A percentile compares a stretch with the other conserved stretches of the same genome.
Evolutionary conservation across 225 moss, liverwort and hornwort species (phyloP).

Genomic region (Thuidium tamariscinum): DNA sequence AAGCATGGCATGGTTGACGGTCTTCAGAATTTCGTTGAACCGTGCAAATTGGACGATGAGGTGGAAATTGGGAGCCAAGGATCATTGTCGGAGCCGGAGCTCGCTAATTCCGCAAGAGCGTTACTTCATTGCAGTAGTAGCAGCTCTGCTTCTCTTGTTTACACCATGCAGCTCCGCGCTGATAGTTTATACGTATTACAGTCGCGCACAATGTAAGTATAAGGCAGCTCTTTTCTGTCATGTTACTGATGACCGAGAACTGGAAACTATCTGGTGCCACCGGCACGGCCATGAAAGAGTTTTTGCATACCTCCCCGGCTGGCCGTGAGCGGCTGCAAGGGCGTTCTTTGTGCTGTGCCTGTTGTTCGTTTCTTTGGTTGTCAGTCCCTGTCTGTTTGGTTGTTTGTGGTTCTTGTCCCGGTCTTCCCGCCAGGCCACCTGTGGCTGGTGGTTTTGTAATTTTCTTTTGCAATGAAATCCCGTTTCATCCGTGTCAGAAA

Average conservation of each 20-base stretch:
- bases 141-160: neutral
- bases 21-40: neutral
- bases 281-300: neutral
- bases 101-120: neutral
- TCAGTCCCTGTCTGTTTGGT: too few relatives aligned
- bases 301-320: too few relatives aligned
- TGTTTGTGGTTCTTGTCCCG: too few relatives aligned
- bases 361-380: too few relatives aligned
- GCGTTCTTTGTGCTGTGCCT: too few relatives aligned
- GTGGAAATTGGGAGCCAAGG: neutral
- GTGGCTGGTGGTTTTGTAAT: too few relatives aligned
- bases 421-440: too few relatives aligned
- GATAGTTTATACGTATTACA: fast-evolving
- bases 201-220: fast-evolving
- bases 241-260: neutral
- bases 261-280: neutral
- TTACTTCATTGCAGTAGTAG: neutral
- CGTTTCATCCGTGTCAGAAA: too few relatives aligned
- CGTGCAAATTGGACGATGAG: neutral
- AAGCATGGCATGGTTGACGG: neutral
- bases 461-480: too few relatives aligned
- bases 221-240: neutral
- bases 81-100: neutral
- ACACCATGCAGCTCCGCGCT: neutral
- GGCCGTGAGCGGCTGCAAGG: too few relatives aligned